Percentiles rank a stretch among this genome's conserved stretches.
phyloP scores from a whole-genome alignment of 202 grass and related monocot species.

The Bolboschoenoplectus hybrid region DNA sequence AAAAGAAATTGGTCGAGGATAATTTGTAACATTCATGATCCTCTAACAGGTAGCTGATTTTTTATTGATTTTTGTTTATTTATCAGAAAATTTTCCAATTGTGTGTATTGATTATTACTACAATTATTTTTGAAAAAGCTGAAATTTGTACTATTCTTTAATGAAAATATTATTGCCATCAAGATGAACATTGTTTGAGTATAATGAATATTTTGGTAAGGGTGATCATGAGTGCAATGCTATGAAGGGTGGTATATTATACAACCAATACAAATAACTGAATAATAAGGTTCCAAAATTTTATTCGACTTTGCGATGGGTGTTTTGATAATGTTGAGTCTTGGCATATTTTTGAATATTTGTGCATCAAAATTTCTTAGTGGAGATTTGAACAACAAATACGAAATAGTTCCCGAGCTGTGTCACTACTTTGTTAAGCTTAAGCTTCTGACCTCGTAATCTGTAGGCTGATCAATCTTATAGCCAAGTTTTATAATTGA shows the following conservation, averaged over 20 bases:
- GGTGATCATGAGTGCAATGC: conserved; percentile 6
- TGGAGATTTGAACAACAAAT: conserved; percentile 6
- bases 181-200: conserved; percentile 34
- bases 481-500: not conserved
- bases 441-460: not conserved
- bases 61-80: conserved; percentile 48
- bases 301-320: conserved; percentile 42
- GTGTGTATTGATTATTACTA: conserved; percentile 31
- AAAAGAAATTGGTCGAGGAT: conserved; percentile 41
- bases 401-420: not conserved
- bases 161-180: conserved; percentile 32
- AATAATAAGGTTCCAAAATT: not conserved
- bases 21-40: conserved; percentile 57
- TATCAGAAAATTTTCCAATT: conserved; percentile 42
- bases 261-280: conserved; percentile 24
- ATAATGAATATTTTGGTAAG: not conserved
- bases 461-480: not conserved
- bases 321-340: not conserved
- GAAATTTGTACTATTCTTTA: conserved; percentile 37
- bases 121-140: conserved; percentile 28
- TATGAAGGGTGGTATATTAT: conserved; percentile 25
- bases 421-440: not conserved
- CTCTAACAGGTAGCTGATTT: conserved; percentile 44
- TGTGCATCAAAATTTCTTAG: conserved; percentile 8
- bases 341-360: not conserved